Conservation (phyloP, 73 alveolate species). For the Paramecium biaurelia region DNA sequence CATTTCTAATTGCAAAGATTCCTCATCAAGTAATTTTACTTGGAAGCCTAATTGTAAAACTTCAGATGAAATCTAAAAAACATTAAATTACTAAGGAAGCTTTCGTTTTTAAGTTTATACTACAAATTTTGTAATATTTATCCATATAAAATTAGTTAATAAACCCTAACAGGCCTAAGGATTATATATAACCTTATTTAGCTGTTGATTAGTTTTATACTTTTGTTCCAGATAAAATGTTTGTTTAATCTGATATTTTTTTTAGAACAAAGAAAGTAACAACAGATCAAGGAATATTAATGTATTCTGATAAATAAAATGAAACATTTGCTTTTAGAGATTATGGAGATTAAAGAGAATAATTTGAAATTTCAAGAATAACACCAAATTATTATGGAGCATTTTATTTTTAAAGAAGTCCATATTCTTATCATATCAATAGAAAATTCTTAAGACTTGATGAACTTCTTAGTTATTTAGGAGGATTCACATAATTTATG, state of each 20-base stretch:
- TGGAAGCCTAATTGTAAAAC: conserved; percentile 25
- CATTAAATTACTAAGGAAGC: neutral
- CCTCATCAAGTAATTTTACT: neutral
- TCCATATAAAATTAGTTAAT: neutral
- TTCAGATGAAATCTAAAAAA: neutral
- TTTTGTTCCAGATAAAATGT: conserved; percentile 28
- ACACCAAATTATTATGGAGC: conserved; percentile 42
- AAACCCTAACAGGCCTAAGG: neutral
- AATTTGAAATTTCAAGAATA: neutral
- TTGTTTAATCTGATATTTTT: conserved; percentile 10
- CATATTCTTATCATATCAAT: neutral
- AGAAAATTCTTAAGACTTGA: conserved; percentile 4
- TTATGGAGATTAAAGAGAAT: conserved; percentile 7
- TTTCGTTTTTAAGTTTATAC: conserved; percentile 21
- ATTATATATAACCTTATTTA: neutral
- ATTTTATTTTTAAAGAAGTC: conserved; percentile 8
- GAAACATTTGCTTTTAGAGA: conserved; percentile 1
- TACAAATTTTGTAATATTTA: neutral
- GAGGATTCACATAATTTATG: conserved; percentile 38
- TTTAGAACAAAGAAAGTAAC: neutral
- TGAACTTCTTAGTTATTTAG: conserved; percentile 33
- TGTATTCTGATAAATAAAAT: neutral
- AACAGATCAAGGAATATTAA: conserved; percentile 26
- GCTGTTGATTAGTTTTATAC: conserved; percentile 12
- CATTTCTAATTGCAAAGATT: neutral